These are phyloP conservation scores for Fagopyrum esculentum DNA, from an alignment of 148 eudicot genomes.

Conservation along the genomic window DNA sequence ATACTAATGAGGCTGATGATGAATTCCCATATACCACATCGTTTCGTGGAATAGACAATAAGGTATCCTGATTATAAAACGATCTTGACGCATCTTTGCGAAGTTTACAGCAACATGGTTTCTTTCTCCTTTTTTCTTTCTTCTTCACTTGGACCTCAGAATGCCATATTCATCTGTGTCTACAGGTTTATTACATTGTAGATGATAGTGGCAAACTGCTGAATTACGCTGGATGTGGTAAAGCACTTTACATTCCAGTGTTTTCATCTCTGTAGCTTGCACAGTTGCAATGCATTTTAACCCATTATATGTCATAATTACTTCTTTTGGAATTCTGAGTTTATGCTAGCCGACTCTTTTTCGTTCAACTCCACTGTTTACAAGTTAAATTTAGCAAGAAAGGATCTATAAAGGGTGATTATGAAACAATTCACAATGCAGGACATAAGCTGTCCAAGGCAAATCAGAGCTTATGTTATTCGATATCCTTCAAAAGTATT, in stretches of 20 bases:
- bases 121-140: background rate
- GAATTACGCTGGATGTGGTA: slow-evolving; percentile 96
- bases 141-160: background rate
- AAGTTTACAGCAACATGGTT: background rate
- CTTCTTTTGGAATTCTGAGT: background rate
- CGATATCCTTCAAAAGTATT: background rate
- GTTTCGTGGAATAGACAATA: slow-evolving; percentile 96
- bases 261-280: slow-evolving; percentile 8
- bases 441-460: background rate
- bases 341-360: background rate
- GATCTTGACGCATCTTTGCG: background rate
- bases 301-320: background rate
- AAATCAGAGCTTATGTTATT: background rate
- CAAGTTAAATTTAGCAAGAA: background rate
- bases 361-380: background rate
- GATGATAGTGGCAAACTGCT: slow-evolving; percentile 60
- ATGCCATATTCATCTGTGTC: background rate
- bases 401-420: background rate
- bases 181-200: slow-evolving; percentile 92
- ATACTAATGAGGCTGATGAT: slow-evolving; percentile 99
- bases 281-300: background rate
- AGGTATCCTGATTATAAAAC: slow-evolving; percentile 31
- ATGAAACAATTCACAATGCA: background rate
- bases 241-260: slow-evolving; percentile 10
- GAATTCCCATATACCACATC: slow-evolving; percentile 80